These are phyloP conservation scores for Simmondsia chinensis DNA, from an alignment of 148 eudicot genomes.

Conservation along the genomic window DNA sequence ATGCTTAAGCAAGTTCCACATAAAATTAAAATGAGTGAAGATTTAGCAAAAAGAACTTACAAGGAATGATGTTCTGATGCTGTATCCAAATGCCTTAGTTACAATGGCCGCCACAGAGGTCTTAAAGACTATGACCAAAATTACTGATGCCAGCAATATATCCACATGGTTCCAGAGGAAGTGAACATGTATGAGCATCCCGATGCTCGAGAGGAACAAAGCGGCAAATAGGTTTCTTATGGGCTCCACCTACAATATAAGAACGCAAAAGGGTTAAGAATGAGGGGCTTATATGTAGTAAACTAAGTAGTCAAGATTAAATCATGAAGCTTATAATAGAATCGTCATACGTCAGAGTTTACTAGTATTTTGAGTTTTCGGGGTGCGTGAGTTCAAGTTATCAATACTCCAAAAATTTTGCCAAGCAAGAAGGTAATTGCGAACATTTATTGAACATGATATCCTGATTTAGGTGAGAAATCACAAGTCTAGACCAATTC, in stretches of 20 bases:
- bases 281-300: conserved; percentile 1
- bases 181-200: conserved; percentile 93
- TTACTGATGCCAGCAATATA: conserved; percentile 92
- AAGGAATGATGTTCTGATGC: conserved; percentile 63
- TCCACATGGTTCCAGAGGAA: conserved; percentile 97
- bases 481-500: no score
- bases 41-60: conserved; percentile 41
- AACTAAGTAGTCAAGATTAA: not conserved
- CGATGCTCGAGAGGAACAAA: conserved; percentile 95
- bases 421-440: no score
- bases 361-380: no score
- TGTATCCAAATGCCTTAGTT: conserved; percentile 80
- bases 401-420: no score
- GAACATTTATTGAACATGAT: no score
- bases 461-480: no score
- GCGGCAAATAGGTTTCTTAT: conserved; percentile 97
- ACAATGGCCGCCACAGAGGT: conserved; percentile 71
- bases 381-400: no score
- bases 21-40: conserved; percentile 2
- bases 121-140: conserved; percentile 79
- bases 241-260: conserved; percentile 79
- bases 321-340: not conserved
- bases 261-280: conserved; percentile 1
- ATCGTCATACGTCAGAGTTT: not conserved
- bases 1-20: conserved; percentile 10